Base-by-base conservation (phyloP, 2,329 filamentous ascomycete species). In the Penicillium oxalicum region DNA sequence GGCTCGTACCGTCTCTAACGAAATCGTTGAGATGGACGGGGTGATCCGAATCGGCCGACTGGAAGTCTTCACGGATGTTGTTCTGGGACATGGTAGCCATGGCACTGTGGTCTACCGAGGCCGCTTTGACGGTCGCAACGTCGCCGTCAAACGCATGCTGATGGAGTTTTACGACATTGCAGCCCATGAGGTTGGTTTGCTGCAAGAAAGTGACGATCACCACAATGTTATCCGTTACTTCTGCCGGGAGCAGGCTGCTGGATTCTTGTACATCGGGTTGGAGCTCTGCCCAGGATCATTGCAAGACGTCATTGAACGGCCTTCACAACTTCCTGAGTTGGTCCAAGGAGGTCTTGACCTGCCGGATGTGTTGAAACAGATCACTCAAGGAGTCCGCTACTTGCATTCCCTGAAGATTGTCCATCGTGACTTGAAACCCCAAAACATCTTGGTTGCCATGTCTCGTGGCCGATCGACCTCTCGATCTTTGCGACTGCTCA, bases 161-260 rank as follows among this genome's bases (percentile, higher is more conserved):
- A 88, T 91, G 32, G 88, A 95, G 58, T 96, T 96, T 61, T 96
- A 91, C 65, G 91, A 95, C 56, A 88, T 98, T 58, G 93, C 93
- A 0, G 90, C 88, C 9, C 90, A 95, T 61, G 93, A 98, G 70
- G 95, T 95, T 1, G 86, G 86, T 51, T 76, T 97, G 45, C 73
- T 98, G 9, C 81, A 94, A 51, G 90, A 96, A 67, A 96, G 91
- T 62, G 93, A 98, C 59, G 88, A 96, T 61, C 93, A 98, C 62
- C 85, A 87, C 9, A 97, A 98, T 66, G 91, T 98, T 37, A 95
- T 98, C 56, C 88, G 91, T 35, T 98, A 98, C 65, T 96, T 89
- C 63, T 90, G 91, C 42, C 91, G 95, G 61, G 88, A 95, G 61
- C 84, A 87, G 60, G 88, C 89, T 9, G 82, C 87, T 33, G 87